Base-by-base conservation (phyloP, 129 eudicot genomes). In the Kitagawia praeruptora region DNA sequence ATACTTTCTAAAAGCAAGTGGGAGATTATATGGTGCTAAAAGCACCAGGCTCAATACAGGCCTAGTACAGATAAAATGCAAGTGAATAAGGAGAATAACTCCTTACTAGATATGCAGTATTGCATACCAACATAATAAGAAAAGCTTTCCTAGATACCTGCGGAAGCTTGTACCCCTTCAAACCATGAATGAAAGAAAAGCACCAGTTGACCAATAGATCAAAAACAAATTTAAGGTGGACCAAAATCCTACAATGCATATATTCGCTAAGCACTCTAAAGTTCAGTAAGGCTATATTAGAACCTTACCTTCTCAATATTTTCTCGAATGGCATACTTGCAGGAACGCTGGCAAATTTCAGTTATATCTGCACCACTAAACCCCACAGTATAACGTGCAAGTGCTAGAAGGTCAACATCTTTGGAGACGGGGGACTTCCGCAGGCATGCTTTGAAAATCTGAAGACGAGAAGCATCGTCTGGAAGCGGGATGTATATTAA, bases 361-460 rank as follows among this genome's bases (percentile, higher is more conserved):
- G 96, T 88, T 75, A 90, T 90, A 80, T 90, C 96, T n/a, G 96
- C 96, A 14, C 96, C 96, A 70, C 96, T 90, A 45, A 91, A 91
- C 23, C 96, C 96, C 63, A 88, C 91, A 12, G 96, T 91, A 48
- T 91, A 91, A 31, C 81, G 89, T n/a, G 96, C 96, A 64, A 91
- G 85, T 47, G 90, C 90, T 78, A 88, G 80, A 75, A 87, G 72
- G 67, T 89, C 93, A 67, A 89, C 88, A 54, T 89, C 93, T 63
- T 89, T 86, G 21, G 88, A 83, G 70, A 89, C 81, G 0, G 93
- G 93, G 27, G 93, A 91, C 47, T 91, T 92, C 56, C 97, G 82
- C 85, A 88, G 83, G 76, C 87, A 82, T 4, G 95, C 89, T 80
- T 92, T 92, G 84, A 92, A 89, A 51, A 92, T 92, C 76, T 89